Base-by-base conservation (phyloP, 2,329 filamentous ascomycete species). In the Calonectria pseudoturangicola region DNA sequence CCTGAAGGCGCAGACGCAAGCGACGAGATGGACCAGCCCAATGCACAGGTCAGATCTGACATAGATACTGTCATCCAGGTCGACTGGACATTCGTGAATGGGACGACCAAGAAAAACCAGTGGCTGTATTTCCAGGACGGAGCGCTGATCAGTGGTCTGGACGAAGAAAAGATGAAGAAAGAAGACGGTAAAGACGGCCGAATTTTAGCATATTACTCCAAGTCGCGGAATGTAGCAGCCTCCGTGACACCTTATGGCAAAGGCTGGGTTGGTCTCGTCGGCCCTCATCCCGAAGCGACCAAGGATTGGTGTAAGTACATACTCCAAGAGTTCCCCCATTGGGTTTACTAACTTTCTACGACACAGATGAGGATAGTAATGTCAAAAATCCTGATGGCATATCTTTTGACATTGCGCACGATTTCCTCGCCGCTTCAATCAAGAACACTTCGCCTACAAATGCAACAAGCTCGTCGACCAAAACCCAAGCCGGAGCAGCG, bases 111-210 rank as follows among this genome's bases (percentile, higher is more conserved):
- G 12, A 56, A 58, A 18, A 58, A 68, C 33, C 67, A 71, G 16
- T 80, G 79, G 79, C 25, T 78, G 15, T 81, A 79, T 51, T 81
- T 80, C 54, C 79, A 81, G 54, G 79, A 81, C 16, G 79, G 79
- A 15, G 74, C 73, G 2, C 45, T 70, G 25, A 71, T 80, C 41
- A 76, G 65, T 15, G 75, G 77, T 27, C n/a, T 79, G 8, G 66
- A 74, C 27, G 68, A 50, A 10, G 21, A 63, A 12, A 56, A 58
- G 12, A 45, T 56, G 10, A 27, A 50, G 21, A 47, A 63, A 10
- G 39, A 48, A 27, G 21, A n/a, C 9, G 51, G 60, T 12, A 56
- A 39, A 30, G 70, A 25, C 13, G 66, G 62, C 4, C 54, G 66
- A 30, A 70, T 80, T 1, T 30, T 81, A 30, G 78, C 67, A 4